Evolutionary conservation across 1,284 basidiomycete genomes (phyloP).

Genomic region (Ceratobasidium sp.): DNA sequence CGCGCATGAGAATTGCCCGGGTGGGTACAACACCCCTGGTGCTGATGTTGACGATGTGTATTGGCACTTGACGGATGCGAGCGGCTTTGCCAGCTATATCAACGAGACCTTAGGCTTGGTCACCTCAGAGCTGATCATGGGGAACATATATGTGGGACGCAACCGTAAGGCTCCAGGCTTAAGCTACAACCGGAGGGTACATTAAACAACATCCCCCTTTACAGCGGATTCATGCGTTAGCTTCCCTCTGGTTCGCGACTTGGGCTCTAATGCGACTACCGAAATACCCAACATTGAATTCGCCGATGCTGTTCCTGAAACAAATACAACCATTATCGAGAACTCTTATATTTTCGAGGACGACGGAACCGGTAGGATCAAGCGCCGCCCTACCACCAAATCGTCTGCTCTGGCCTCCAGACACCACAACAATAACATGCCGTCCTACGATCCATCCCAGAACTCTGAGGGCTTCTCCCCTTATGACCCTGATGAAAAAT

Average conservation of each 20-base stretch:
- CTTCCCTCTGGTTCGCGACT: constrained; percentile 9
- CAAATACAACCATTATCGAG: constrained; percentile 19
- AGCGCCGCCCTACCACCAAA: constrained; percentile 1
- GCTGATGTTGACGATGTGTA: constrained; percentile 26
- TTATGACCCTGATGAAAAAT: constrained; percentile 21
- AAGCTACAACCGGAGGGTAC: no score
- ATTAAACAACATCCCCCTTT: not conserved
- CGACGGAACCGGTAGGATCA: constrained; percentile 26
- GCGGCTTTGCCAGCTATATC: constrained; percentile 22
- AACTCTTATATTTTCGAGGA: constrained; percentile 29
- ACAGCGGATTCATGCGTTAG: constrained; percentile 19
- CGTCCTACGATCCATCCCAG: constrained; percentile 5
- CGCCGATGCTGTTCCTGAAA: constrained; percentile 28
- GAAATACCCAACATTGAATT: not conserved
- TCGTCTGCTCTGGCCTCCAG: constrained; percentile 2
- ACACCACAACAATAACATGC: constrained; percentile 21
- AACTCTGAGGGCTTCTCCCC: constrained; percentile 31
- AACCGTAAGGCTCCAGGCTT: constrained; percentile 12
- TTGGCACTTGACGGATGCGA: constrained; percentile 17
- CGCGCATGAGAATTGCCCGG: constrained; percentile 22
- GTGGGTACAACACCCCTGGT: constrained; percentile 27
- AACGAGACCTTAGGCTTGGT: constrained; percentile 14
- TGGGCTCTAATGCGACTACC: not conserved
- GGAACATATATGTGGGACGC: constrained; percentile 27
- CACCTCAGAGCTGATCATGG: constrained; percentile 17